Base-by-base conservation (phyloP, 106 monocot genomes). In the Dioscorea zingiberensis region DNA sequence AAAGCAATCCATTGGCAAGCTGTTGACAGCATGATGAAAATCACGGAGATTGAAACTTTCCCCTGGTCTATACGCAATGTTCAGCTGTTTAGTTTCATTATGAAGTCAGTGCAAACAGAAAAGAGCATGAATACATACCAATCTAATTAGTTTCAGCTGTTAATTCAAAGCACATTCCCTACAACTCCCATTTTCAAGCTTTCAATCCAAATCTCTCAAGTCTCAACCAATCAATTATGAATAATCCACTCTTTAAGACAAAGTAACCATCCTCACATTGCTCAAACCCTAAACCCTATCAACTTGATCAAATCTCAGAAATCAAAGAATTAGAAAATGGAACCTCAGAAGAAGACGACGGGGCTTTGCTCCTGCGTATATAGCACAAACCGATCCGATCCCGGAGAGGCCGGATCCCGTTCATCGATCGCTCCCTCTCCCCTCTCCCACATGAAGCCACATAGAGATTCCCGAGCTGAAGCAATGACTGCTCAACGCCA, bases 11-110 rank as follows among this genome's bases (percentile, higher is more conserved):
- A 65, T 69, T 25, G 94, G 86, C 44, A 94, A 47, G 62, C 73
- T 84, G 58, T 87, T 81, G 21, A 94, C 80, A 48, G 94, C 84
- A 62, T 90, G 84, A 74, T 94, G 94, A 51, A 94, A 87, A 82
- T 85, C 80, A 38, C 82, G 76, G 15, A 94, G 79, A 69, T 68
- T 87, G 71, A 94, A 94, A 25, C 71, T 86, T 64, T 70, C 79
- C 51, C 71, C 77, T 30, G 90, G 94, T 49, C 60, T 77, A 32
- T 87, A 94, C 21, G 75, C 84, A 69, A 94, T 73, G 67, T 90
- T 94, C 56, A 90, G 67, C 94, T 94, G 84, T 63, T 54, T 3
- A 4, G 68, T 72, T 60, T 16, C n/a, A 66, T 60, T 66, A 1
- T 14, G 58, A 21, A 27, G 62, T 75, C 13, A 74, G 63, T 21